phyloP scores from a whole-genome alignment of 2,329 filamentous ascomycete species.

The Fusarium graminum region DNA sequence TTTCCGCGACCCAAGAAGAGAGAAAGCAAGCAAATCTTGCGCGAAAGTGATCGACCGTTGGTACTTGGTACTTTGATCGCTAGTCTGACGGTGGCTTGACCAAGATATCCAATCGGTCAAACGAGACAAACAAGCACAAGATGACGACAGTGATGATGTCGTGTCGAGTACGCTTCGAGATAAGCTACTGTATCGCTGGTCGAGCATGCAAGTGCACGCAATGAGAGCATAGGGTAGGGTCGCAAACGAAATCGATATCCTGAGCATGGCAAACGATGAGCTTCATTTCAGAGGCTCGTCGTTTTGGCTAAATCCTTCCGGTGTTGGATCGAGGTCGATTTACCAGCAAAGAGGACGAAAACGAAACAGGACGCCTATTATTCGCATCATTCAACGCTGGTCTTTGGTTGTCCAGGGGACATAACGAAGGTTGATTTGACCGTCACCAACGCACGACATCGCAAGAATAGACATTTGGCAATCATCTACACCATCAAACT shows the following conservation, averaged over 20 bases:
- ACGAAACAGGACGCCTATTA: neutral
- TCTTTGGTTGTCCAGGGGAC: constrained; percentile 12
- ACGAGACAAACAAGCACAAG: constrained; percentile 19
- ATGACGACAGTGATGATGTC: constrained; percentile 36
- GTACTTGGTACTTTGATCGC: constrained; percentile 30
- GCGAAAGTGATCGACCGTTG: constrained; percentile 35
- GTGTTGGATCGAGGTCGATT: constrained; percentile 13
- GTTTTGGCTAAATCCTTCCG: constrained; percentile 12
- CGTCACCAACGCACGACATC: neutral
- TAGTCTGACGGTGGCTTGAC: constrained; percentile 31
- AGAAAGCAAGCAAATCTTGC: constrained; percentile 10
- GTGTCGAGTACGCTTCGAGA: constrained; percentile 18
- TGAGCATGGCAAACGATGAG: constrained; percentile 26
- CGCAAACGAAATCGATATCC: neutral
- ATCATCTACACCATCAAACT: neutral
- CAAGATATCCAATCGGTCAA: constrained; percentile 25
- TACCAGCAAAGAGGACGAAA: neutral
- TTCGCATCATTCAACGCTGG: constrained; percentile 10
- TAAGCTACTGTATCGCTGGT: constrained; percentile 15
- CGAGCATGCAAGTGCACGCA: neutral
- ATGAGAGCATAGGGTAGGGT: constrained; percentile 13
- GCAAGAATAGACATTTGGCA: neutral
- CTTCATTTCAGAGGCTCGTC: constrained; percentile 1
- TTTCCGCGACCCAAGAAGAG: constrained; percentile 27
- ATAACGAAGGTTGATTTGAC: neutral